phyloP scores from a whole-genome alignment of 306 rosid species.

The Carpinus fangiana region DNA sequence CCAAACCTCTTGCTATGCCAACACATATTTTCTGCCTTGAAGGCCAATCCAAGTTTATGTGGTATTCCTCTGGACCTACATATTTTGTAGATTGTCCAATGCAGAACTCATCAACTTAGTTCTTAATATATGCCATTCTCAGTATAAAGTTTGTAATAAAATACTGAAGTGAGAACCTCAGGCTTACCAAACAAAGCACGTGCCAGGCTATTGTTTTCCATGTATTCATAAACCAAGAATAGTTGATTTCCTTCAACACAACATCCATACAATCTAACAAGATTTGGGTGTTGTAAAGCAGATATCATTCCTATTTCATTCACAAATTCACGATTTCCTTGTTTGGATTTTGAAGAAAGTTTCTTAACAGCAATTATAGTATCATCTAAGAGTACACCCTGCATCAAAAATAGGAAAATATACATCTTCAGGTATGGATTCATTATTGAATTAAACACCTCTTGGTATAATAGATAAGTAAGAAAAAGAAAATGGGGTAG shows the following conservation, averaged over 20 bases:
- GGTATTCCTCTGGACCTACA: slow-evolving; percentile 17
- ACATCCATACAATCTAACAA: slow-evolving; percentile 61
- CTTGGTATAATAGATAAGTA: neutral
- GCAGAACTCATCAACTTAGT: neutral
- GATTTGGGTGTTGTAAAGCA: slow-evolving; percentile 63
- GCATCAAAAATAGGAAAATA: slow-evolving; percentile 6
- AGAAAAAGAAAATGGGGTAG: too few relatives aligned
- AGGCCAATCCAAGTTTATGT: slow-evolving; percentile 52
- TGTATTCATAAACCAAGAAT: slow-evolving; percentile 58
- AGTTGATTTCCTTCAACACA: slow-evolving; percentile 57
- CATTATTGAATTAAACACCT: neutral
- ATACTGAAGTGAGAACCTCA: neutral
- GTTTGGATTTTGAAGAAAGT: slow-evolving; percentile 50
- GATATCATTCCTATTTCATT: slow-evolving; percentile 58
- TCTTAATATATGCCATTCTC: neutral
- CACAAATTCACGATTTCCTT: slow-evolving; percentile 57
- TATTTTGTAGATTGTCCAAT: neutral
- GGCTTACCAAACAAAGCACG: slow-evolving; percentile 59
- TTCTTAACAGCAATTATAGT: slow-evolving; percentile 56
- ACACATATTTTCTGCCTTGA: slow-evolving; percentile 59
- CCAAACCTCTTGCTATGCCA: slow-evolving; percentile 66
- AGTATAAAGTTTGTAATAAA: neutral
- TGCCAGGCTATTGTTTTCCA: slow-evolving; percentile 62
- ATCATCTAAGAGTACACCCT: slow-evolving; percentile 59
- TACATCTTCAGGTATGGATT: neutral